phyloP scores from a whole-genome alignment of 2,329 filamentous ascomycete genomes.

The Fusarium globosum region DNA sequence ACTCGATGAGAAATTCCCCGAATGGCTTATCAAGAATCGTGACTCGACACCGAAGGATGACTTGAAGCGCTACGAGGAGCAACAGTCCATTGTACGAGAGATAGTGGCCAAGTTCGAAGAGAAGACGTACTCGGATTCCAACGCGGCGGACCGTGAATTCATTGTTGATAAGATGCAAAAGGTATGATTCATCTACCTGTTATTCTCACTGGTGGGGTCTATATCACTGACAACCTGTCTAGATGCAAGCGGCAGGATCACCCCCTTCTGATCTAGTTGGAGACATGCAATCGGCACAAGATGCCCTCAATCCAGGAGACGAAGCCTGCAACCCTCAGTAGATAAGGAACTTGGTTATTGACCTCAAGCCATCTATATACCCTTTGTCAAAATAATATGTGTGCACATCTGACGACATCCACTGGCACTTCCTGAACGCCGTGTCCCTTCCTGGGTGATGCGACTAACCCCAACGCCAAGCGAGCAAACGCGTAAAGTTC shows the following conservation, averaged over 20 bases:
- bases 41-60: slow-evolving; percentile 75
- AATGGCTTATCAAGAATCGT: slow-evolving; percentile 85
- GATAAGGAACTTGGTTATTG: slow-evolving; percentile 43
- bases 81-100: slow-evolving; percentile 81
- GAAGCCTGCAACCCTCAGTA: slow-evolving; percentile 73
- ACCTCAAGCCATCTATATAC: slow-evolving; percentile 44
- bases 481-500: slow-evolving; percentile 18
- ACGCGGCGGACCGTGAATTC: slow-evolving; percentile 84
- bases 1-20: slow-evolving; percentile 89
- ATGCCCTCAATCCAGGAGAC: slow-evolving; percentile 70
- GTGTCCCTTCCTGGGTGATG: slow-evolving; percentile 8
- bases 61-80: slow-evolving; percentile 81
- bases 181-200: slow-evolving; percentile 62
- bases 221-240: slow-evolving; percentile 6
- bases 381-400: slow-evolving; percentile 39
- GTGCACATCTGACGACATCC: slow-evolving; percentile 39
- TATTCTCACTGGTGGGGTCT: neutral
- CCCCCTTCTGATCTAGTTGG: slow-evolving; percentile 92
- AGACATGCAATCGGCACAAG: slow-evolving; percentile 86
- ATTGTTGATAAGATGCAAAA: slow-evolving; percentile 98
- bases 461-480: slow-evolving; percentile 37
- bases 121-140: slow-evolving; percentile 82
- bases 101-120: slow-evolving; percentile 92
- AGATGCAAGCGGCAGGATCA: slow-evolving; percentile 98
- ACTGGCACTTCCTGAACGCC: slow-evolving; percentile 40